Base-by-base conservation (phyloP, 2,329 filamentous ascomycete genomes). In the Sporothrix euskadiensis region DNA sequence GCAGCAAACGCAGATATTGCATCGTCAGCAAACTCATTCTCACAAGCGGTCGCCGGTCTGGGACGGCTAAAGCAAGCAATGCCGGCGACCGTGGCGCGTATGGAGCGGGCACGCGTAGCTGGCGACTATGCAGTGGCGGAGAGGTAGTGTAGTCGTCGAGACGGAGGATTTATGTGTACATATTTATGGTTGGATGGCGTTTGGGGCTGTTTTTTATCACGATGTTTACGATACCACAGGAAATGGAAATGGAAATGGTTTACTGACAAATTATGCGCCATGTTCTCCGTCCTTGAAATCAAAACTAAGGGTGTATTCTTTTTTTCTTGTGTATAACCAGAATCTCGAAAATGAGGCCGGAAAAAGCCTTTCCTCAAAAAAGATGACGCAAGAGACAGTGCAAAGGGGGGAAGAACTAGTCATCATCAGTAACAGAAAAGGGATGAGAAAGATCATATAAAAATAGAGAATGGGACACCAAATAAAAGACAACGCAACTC, bases 21-120 rank as follows among this genome's bases (percentile, higher is more conserved):
- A 9, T 52, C 65, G 4, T n/a, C 44, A 54, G 89, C 65, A 1
- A 39, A 69, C 0, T 16, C 87, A 73, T 78, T 75, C 59, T 80
- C 75, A 0, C 80, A 76, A 10, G 87, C 87, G 0, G 84, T 90
- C 1, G 83, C 83, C 66, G 84, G 83, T 19, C 77, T 91, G 72
- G 85, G 82, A 3, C 80, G 84, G 76, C 76, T 91, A 73, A 89
- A 89, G 83, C 84, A 84, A 77, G 86, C 87, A 49, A 87, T 91
- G 86, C 88, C 89, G 19, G 84, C 87, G 26, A 86, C 87, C 3
- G 88, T 89, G 78, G 89, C 89, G 71, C 87, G 85, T 80, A 90
- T 90, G 86, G 89, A 91, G 83, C 84, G 89, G 80, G 89, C 89
- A 73, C 83, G 87, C 75, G 84, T 87, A 19, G 89, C 88, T 30